These are phyloP conservation scores for Anthoceros angustus DNA, from an alignment of 225 moss, liverwort and hornwort species.

Conservation along the genomic window DNA sequence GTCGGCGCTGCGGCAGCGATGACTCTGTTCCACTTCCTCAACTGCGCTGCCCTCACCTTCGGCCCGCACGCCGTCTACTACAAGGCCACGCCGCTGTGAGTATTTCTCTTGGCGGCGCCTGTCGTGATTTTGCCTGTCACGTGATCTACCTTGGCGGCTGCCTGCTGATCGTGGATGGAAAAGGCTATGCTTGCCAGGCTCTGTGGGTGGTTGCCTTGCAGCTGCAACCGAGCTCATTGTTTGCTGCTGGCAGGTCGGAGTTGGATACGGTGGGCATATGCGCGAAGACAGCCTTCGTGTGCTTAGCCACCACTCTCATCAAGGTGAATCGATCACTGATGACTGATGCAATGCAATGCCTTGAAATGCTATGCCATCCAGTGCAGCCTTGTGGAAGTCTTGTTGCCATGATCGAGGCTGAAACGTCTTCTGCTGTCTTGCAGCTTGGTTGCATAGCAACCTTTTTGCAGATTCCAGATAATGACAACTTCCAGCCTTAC, in stretches of 20 bases:
- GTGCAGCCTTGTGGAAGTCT: neutral
- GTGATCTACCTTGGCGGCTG: neutral
- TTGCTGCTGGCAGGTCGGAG: slow-evolving; percentile 32
- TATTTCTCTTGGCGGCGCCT: neutral
- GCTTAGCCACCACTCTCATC: slow-evolving; percentile 56
- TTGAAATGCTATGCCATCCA: no score
- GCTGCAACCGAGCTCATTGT: neutral
- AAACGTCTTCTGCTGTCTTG: slow-evolving; percentile 5
- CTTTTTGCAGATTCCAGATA: slow-evolving; percentile 62
- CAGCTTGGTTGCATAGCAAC: slow-evolving; percentile 79
- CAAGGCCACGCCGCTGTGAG: slow-evolving; percentile 62
- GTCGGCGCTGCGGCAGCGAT: slow-evolving; percentile 12
- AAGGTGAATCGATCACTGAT: slow-evolving; percentile 20
- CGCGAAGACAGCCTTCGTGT: slow-evolving; percentile 60
- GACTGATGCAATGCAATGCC: no score
- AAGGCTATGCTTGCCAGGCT: neutral
- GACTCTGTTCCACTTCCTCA: slow-evolving; percentile 91
- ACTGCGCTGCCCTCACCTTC: slow-evolving; percentile 82
- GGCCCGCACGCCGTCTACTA: slow-evolving; percentile 94
- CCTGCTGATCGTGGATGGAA: neutral
- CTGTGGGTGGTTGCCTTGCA: neutral
- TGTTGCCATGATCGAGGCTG: neutral
- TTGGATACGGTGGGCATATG: slow-evolving; percentile 74
- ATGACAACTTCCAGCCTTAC: slow-evolving; percentile 53
- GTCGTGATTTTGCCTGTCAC: neutral